Percentiles rank a stretch among this genome's conserved stretches.
phyloP scores from a whole-genome alignment of 148 eudicot genomes.

The Bassia scoparia region DNA sequence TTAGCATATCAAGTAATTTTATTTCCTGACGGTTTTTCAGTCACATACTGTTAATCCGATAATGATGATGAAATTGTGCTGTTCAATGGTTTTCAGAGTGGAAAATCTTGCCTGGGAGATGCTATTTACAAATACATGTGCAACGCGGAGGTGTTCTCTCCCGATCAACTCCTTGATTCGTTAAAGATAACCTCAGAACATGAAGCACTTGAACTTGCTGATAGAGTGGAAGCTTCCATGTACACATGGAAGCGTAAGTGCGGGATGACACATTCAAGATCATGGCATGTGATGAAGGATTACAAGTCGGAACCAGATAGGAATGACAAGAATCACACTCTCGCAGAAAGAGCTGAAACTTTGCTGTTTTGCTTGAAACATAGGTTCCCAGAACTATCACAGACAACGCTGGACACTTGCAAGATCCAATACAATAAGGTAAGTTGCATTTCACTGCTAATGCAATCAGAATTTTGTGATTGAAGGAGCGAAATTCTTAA shows the following conservation, averaged over 20 bases:
- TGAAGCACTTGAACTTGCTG: conserved; percentile 92
- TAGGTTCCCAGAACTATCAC: conserved; percentile 84
- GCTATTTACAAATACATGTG: conserved; percentile 67
- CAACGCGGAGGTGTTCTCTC: conserved; percentile 59
- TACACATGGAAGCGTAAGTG: conserved; percentile 85
- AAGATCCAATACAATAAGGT: conserved; percentile 87
- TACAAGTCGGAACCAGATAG: conserved; percentile 53
- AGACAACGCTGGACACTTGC: conserved; percentile 85
- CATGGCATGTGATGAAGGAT: conserved; percentile 78
- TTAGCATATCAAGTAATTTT: neutral
- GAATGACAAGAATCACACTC: conserved; percentile 63
- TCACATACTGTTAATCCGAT: too few relatives aligned
- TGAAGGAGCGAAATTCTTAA: neutral
- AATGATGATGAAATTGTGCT: neutral
- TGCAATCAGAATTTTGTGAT: neutral
- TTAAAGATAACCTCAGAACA: conserved; percentile 73
- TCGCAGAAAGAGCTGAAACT: conserved; percentile 72
- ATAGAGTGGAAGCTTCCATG: conserved; percentile 78
- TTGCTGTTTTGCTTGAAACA: conserved; percentile 75
- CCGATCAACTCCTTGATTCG: conserved; percentile 63
- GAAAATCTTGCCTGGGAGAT: conserved; percentile 81
- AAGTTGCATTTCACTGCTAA: conserved; percentile 6
- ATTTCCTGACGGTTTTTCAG: too few relatives aligned
- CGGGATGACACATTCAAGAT: conserved; percentile 55
- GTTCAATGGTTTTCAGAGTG: conserved; percentile 45